A percentile compares a stretch with the other conserved stretches of the same genome.
Conservation (phyloP, 345 rosid genomes). For the Dimocarpus longan region DNA sequence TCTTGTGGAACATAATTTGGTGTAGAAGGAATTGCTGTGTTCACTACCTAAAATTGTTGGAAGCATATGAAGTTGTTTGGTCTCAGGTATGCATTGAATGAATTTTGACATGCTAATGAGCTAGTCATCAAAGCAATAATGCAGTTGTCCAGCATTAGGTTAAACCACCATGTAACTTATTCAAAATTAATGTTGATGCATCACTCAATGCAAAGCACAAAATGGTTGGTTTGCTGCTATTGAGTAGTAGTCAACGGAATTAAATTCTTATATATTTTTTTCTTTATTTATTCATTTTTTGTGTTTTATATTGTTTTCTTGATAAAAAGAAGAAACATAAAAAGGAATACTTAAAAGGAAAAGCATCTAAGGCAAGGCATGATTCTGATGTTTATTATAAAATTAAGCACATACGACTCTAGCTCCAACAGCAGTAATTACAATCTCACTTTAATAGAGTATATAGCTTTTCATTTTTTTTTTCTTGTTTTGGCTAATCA, state of each 20-base stretch:
- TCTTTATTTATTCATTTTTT: neutral
- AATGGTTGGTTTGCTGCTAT: too few species aligned
- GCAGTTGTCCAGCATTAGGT: too few species aligned
- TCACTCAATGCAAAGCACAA: too few species aligned
- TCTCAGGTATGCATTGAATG: too few species aligned
- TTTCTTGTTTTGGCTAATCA: conserved; percentile 54
- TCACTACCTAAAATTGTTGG: too few species aligned
- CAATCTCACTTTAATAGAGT: conserved; percentile 12
- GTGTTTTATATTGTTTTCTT: neutral
- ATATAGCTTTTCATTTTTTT: conserved; percentile 11
- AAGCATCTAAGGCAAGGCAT: conserved; percentile 35
- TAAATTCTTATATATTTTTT: conserved; percentile 19
- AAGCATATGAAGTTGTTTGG: too few species aligned
- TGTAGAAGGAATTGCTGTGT: too few species aligned
- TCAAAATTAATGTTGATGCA: too few species aligned
- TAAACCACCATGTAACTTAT: too few species aligned
- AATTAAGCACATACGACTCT: conserved; percentile 20
- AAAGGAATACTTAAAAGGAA: conserved; percentile 41
- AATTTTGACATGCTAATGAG: too few species aligned
- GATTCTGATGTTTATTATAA: conserved; percentile 32
- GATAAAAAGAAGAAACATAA: conserved; percentile 20
- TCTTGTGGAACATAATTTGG: too few species aligned
- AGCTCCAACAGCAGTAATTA: neutral
- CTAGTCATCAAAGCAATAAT: too few species aligned
- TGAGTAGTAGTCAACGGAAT: conserved; percentile 26